phyloP scores from a whole-genome alignment of 805 yeast species.

The Diddensiella transvaalensis region DNA sequence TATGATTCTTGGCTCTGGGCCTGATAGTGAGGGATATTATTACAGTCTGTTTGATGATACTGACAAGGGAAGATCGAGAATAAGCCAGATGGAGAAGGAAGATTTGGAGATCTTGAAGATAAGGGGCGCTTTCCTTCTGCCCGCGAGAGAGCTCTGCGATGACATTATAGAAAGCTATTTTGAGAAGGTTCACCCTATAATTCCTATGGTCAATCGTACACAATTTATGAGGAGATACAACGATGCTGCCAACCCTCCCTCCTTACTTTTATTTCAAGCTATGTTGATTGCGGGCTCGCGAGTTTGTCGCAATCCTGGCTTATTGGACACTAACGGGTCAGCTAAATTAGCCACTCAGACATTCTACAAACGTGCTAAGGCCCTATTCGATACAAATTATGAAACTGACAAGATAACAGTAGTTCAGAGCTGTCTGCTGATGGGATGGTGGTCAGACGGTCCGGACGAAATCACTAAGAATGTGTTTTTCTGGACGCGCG shows the following conservation, averaged over 20 bases:
- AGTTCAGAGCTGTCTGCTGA: conserved; percentile 57
- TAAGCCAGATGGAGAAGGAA: conserved; percentile 45
- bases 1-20: conserved; percentile 45
- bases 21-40: conserved; percentile 44
- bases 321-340: conserved; percentile 44
- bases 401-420: conserved; percentile 62
- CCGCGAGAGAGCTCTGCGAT: conserved; percentile 54
- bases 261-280: conserved; percentile 62
- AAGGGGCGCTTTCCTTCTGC: conserved; percentile 69
- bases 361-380: conserved; percentile 69
- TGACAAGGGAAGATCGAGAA: conserved; percentile 22
- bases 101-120: conserved; percentile 62
- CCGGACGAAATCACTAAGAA: conserved; percentile 66
- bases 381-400: conserved; percentile 64
- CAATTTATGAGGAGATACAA: conserved; percentile 57
- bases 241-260: conserved; percentile 55
- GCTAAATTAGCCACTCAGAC: conserved; percentile 53
- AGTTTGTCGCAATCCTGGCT: conserved; percentile 50
- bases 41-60: conserved; percentile 22
- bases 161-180: conserved; percentile 63
- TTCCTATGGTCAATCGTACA: conserved; percentile 63
- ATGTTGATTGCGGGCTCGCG: conserved; percentile 68
- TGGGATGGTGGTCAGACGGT: conserved; percentile 72
- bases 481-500: conserved; percentile 65
- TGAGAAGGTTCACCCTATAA: conserved; percentile 58